These are phyloP conservation scores for Medakamo hakoo DNA, from an alignment of 139 green algal species.

Conservation along the genomic window DNA sequence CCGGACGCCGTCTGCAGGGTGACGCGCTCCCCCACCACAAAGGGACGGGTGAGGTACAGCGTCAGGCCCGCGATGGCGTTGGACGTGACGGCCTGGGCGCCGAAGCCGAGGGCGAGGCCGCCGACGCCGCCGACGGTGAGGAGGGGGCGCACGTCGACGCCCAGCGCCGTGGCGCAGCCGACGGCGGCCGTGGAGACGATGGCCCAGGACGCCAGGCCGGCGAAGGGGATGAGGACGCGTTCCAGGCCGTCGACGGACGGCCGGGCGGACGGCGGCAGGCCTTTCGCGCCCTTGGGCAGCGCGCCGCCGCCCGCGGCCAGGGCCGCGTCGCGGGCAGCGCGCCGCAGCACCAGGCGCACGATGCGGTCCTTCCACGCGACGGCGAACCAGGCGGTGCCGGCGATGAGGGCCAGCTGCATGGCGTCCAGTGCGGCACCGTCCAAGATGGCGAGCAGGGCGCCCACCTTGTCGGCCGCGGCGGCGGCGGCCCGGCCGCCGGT, in stretches of 20 bases:
- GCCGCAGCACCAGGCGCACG: neutral
- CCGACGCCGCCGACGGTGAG: slow-evolving; percentile 16
- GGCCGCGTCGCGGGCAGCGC: neutral
- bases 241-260: too few species aligned
- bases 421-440: neutral
- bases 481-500: too few species aligned
- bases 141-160: slow-evolving; percentile 18
- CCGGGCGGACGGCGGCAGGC: too few species aligned
- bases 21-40: slow-evolving; percentile 16
- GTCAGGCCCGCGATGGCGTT: slow-evolving; percentile 16
- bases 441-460: neutral
- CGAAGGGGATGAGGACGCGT: slow-evolving; percentile 8
- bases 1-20: slow-evolving; percentile 10
- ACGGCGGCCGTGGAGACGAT: neutral
- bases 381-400: slow-evolving; percentile 3
- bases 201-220: slow-evolving; percentile 12
- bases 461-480: neutral
- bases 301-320: neutral
- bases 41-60: slow-evolving; percentile 11
- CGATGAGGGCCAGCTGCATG: neutral
- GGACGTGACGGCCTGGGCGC: slow-evolving; percentile 13
- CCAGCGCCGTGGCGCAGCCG: slow-evolving; percentile 6
- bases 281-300: too few species aligned
- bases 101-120: slow-evolving; percentile 19
- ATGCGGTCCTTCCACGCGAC: slow-evolving; percentile 14